Base-by-base conservation (phyloP, 805 yeast genomes). In the Yarrowia deformans region DNA sequence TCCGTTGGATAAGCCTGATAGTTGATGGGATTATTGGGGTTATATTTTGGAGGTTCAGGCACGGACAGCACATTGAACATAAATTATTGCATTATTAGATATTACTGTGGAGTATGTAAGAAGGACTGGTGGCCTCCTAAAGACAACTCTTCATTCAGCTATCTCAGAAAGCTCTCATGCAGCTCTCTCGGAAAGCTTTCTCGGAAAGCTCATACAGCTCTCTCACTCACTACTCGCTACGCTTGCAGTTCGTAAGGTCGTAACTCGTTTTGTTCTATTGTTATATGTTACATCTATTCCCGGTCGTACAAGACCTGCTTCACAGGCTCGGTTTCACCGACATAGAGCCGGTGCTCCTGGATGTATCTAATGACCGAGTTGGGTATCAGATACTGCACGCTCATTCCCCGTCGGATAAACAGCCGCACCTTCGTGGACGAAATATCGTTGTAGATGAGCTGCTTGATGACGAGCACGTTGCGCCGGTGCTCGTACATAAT, bases 401-500 rank as follows among this genome's bases (percentile, higher is more conserved):
- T 89, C 99, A 95, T 95, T 29, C 96, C 96, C 72, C 99, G 85
- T 76, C 99, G 85, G 45, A 95, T 86, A 74, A 95, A 95, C 71
- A 95, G 83, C 68, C 99, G 84, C 56, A 95, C 97, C 78, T 95
- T 95, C 0, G 99, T 95, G 0, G 98, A 93, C 29, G 93, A 87
- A 74, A 95, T 95, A 80, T 95, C 99, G 79, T 95, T 95, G 81
- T 95, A 95, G 73, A 95, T 95, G 76, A 95, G 85, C 81, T 95
- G 99, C 77, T 93, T 95, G 78, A 95, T 94, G 52, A 94, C 97
- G 75, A 95, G 82, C 66, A 95, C 94, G 77, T 95, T 95, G 74
- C 94, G 75, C 68, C 98, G 84, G 77, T 95, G 98, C 80, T 94
- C 97, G 78, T 93, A 95, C 97, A 95, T 93, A 75, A 95, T 90